Conservation (phyloP, 75 land plant genomes). For the Cryptomeria japonica region DNA sequence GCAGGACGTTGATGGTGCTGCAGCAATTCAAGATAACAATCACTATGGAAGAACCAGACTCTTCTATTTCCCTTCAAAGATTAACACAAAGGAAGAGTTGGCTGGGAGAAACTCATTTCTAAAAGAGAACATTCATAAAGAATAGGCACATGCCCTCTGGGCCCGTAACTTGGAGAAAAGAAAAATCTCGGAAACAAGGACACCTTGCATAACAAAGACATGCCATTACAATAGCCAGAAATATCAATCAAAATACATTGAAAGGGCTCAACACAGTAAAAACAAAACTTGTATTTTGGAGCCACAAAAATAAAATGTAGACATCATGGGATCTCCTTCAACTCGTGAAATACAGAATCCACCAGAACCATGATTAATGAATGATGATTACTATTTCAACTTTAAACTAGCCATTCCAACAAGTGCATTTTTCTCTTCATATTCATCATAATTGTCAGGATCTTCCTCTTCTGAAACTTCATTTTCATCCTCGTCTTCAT, state of each 20-base stretch:
- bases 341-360: background rate
- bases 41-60: background rate
- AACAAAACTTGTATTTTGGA: background rate
- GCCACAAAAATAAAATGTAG: background rate
- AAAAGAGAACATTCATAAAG: background rate
- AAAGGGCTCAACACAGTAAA: background rate
- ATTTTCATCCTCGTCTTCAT: slow-evolving; percentile 35
- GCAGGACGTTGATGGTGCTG: background rate
- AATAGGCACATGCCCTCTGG: background rate
- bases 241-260: background rate
- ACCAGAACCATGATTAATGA: background rate
- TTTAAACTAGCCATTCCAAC: slow-evolving; percentile 49
- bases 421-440: slow-evolving; percentile 14
- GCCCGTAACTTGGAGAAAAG: background rate
- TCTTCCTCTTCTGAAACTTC: slow-evolving; percentile 32
- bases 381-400: slow-evolving; percentile 18
- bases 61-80: background rate
- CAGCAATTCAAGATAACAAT: background rate
- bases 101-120: background rate
- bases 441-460: slow-evolving; percentile 26
- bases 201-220: background rate
- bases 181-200: background rate
- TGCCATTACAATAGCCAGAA: background rate
- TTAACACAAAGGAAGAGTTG: background rate
- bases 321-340: background rate